Evolutionary conservation across 148 eudicot species (phyloP), one percentile per base, ranked within the genome.

Genomic region (Vaccinium darrowii): DNA sequence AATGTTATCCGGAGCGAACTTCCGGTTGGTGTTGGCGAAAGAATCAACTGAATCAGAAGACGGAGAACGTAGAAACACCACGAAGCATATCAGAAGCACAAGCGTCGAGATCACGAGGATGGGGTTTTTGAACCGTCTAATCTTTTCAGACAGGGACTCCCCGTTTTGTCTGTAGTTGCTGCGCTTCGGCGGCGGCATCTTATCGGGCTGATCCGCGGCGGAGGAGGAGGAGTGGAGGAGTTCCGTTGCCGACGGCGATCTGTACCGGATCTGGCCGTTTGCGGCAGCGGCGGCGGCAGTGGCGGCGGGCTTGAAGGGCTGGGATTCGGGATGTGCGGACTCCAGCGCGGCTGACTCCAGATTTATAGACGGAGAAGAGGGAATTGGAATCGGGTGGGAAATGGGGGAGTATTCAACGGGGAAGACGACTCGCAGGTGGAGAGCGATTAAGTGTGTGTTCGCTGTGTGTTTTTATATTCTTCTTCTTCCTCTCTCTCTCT

Each of bases 211-310:
- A 86, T 65, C 77, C 12, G 74, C 56, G 79, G 72, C 60, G 82
- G 86, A 81, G 85, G 67, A 53, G 4, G 67, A 53, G 4, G 81
- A 21, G 56, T 13, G 74, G 43, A 88, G 90, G 7, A 96, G 94
- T 77, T 96, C 99, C 5, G 98, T 90, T 39, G 99, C 93, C 18
- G 99, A 96, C 7, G 97, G 98, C 4, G 99, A 92, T 88, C 99
- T 81, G 90, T 92, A 96, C 83, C 99, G 91, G 91, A 96, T 96
- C 92, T 94, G 91, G 52, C 94, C 95, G 94, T 87, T 95, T 8
- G 86, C 91, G 51, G 92, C 79, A 79, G 83, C 75, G 82, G 74
- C 16, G 43, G 71, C 76, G 83, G 83, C 78, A 81, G 74, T 7
- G 74, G 71, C 21, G 18, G 43, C 0, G 16, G 89, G 87, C 89